A percentile compares a stretch with the other conserved stretches of the same genome.
Conservation (phyloP, 768 basidiomycete genomes). For the Trametopsis cervina region DNA sequence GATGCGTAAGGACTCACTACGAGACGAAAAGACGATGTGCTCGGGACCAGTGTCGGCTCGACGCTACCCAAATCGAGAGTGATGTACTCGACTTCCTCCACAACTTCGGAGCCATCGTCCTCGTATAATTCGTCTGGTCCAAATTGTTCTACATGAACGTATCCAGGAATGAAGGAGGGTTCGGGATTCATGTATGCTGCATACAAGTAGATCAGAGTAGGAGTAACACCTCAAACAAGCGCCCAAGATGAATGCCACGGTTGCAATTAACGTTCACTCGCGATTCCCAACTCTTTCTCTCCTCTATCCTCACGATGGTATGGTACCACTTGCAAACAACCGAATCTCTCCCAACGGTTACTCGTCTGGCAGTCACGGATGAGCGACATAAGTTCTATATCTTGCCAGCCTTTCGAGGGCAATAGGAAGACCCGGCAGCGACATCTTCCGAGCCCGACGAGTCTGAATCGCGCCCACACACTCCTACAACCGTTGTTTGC, state of each 20-base stretch:
- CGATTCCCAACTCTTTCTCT: not conserved
- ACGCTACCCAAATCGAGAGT: constrained; percentile 67
- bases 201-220: not conserved
- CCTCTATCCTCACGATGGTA: not conserved
- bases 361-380: too few species aligned
- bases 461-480: too few species aligned
- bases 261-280: not conserved
- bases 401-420: too few species aligned
- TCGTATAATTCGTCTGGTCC: constrained; percentile 65
- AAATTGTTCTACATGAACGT: constrained; percentile 59
- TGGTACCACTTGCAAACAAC: too few species aligned
- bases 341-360: too few species aligned
- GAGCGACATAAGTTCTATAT: too few species aligned
- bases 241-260: not conserved
- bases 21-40: constrained; percentile 60
- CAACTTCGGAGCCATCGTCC: constrained; percentile 26
- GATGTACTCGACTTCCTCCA: constrained; percentile 58
- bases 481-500: too few species aligned
- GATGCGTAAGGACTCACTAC: constrained; percentile 44
- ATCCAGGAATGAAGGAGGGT: constrained; percentile 43
- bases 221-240: not conserved
- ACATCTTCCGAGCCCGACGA: too few species aligned
- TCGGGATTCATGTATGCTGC: not conserved
- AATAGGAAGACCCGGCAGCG: too few species aligned
- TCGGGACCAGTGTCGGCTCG: constrained; percentile 72